These are phyloP conservation scores for Pseudisothecium myosuroides DNA, from an alignment of 225 moss, liverwort and hornwort genomes.

Conservation along the genomic window DNA sequence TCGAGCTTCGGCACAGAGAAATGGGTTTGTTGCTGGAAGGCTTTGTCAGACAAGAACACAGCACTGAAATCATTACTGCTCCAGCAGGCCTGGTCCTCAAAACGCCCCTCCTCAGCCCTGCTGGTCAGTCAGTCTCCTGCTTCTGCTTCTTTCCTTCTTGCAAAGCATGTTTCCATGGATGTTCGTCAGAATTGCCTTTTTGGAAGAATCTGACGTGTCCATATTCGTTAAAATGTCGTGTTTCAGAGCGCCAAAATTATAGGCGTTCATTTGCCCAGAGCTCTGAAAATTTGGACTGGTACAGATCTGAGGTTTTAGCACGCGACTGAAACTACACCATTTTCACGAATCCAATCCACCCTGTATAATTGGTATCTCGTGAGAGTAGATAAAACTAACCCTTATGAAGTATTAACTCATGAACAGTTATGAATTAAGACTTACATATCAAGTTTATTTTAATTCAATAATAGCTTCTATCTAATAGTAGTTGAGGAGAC, in stretches of 20 bases:
- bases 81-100: conserved; percentile 55
- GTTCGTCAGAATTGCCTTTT: neutral
- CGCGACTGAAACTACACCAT: neutral
- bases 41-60: conserved; percentile 70
- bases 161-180: neutral
- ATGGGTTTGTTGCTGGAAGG: conserved; percentile 89
- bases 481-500: neutral
- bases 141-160: neutral
- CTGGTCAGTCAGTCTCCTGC: conserved; percentile 14
- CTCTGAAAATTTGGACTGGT: neutral
- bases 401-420: neutral
- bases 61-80: conserved; percentile 55
- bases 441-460: neutral
- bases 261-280: neutral
- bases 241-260: neutral
- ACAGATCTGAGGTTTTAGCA: neutral
- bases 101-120: conserved; percentile 6
- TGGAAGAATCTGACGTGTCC: neutral
- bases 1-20: conserved; percentile 48
- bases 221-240: neutral
- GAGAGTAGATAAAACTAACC: neutral
- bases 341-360: neutral
- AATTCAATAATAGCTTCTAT: neutral
- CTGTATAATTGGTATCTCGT: neutral
- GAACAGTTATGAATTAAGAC: neutral